Evolutionary conservation across 2,329 filamentous ascomycete genomes (phyloP).

Genomic region (Penicillium sp.): DNA sequence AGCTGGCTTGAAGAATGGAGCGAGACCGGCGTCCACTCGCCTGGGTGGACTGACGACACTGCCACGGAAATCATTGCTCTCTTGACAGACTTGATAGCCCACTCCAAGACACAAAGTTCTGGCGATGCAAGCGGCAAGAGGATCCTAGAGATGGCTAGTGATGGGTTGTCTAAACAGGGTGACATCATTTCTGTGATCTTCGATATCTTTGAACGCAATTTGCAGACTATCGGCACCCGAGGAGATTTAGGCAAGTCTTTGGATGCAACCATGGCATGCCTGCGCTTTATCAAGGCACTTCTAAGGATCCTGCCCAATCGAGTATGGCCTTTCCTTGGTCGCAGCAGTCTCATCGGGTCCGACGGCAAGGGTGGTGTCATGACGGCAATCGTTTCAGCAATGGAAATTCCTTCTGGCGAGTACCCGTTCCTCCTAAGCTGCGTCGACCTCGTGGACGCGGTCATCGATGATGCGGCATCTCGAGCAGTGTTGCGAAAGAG

Average conservation of each 20-base stretch:
- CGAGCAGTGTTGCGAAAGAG: constrained; percentile 49
- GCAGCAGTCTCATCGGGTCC: constrained; percentile 75
- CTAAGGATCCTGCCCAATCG: constrained; percentile 72
- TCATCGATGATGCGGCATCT: constrained; percentile 72
- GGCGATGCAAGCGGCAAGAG: constrained; percentile 42
- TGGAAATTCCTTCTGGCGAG: constrained; percentile 73
- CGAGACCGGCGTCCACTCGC: constrained; percentile 51
- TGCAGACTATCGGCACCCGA: constrained; percentile 53
- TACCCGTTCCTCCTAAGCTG: constrained; percentile 76
- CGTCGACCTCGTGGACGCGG: constrained; percentile 68
- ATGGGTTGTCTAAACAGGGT: constrained; percentile 46
- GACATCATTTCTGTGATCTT: constrained; percentile 82
- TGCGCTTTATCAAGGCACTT: constrained; percentile 76
- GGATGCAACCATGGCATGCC: constrained; percentile 69
- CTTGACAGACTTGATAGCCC: constrained; percentile 67
- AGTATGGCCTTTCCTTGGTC: constrained; percentile 85
- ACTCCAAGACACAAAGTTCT: constrained; percentile 33
- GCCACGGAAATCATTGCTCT: constrained; percentile 72
- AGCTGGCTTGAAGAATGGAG: constrained; percentile 58
- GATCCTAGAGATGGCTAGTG: constrained; percentile 52
- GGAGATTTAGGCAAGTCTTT: constrained; percentile 64
- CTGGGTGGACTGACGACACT: constrained; percentile 59
- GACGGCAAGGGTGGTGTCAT: constrained; percentile 76
- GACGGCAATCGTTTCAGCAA: constrained; percentile 73
- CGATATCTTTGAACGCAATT: constrained; percentile 75